Base-by-base conservation (phyloP, 1,284 basidiomycete species). In the Fomitopsis palustris region DNA sequence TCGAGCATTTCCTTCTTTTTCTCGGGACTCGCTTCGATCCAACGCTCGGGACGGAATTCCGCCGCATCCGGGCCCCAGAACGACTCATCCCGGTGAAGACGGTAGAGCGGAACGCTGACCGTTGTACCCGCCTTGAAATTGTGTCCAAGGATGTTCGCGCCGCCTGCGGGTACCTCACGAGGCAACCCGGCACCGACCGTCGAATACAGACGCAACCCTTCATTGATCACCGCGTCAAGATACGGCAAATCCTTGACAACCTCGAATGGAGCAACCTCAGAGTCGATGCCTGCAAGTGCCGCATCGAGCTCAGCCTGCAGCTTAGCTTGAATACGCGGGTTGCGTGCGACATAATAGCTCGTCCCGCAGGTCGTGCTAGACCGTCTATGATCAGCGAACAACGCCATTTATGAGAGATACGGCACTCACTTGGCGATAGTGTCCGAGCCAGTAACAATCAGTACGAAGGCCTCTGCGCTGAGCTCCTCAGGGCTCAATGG, bases 401-500 rank as follows among this genome's bases (percentile, higher is more conserved):
- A 47, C n/a, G 45, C 12, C 1, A 52, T 7, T 17, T 31, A 8
- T 19, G 35, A 33, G 10, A 3, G n/a, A 8, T 51, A 33, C 45
- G 4, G 27, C 0, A 29, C 63, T 54, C 27, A 62, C 61, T 54
- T 65, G 4, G 63, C 56, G 10, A 55, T 61, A 1, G 64, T 65
- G n/a, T 65, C 62, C 2, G 83, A 86, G 2, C 89, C 90, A 33
- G 91, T 92, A 62, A 95, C 91, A 14, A 94, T 92, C 84, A 5
- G 90, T 90, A 29, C 56, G 16, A 90, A 72, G 10, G 88, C 90
- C 73, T 95, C 92, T 1, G 90, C 90, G 4, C 90, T 94, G 61
- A 95, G 74, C 69, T 95, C 92, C 66, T 83, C 82, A 37, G 80
- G 79, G 1, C 85, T 83, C 86, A 95, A 86, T 0, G 79, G 82